Evolutionary conservation across 805 yeast species (phyloP).

Genomic region (Teunomyces gatunensis): DNA sequence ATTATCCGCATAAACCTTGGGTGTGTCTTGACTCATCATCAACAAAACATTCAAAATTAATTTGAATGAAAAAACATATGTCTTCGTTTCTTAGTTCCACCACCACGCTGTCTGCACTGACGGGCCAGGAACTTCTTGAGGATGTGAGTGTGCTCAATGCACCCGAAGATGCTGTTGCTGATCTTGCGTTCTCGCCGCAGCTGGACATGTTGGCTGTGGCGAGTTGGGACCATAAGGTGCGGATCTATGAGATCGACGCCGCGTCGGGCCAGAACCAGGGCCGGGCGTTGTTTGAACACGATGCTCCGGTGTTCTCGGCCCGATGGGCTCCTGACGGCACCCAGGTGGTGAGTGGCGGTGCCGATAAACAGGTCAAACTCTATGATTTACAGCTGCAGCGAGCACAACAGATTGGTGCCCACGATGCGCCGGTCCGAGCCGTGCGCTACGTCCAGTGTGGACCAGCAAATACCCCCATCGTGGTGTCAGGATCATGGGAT

Average conservation of each 20-base stretch:
- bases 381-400: slow-evolving; percentile 84
- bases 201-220: slow-evolving; percentile 79
- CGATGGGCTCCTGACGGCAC: slow-evolving; percentile 88
- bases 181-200: slow-evolving; percentile 80
- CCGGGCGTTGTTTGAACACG: slow-evolving; percentile 84
- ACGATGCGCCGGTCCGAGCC: slow-evolving; percentile 73
- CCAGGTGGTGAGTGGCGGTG: slow-evolving; percentile 84
- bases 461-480: slow-evolving; percentile 74
- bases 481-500: slow-evolving; percentile 96
- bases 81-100: slow-evolving; percentile 29
- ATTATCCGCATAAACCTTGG: slow-evolving; percentile 18
- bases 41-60: too few relatives aligned
- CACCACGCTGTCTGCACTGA: slow-evolving; percentile 40
- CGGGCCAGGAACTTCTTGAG: slow-evolving; percentile 60
- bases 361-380: slow-evolving; percentile 81
- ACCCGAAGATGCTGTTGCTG: slow-evolving; percentile 90
- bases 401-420: slow-evolving; percentile 78
- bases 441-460: slow-evolving; percentile 83
- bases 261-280: slow-evolving; percentile 79
- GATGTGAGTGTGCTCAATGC: slow-evolving; percentile 73
- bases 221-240: slow-evolving; percentile 93
- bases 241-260: slow-evolving; percentile 82
- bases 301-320: slow-evolving; percentile 78
- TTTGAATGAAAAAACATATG: slow-evolving; percentile 18
- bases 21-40: background rate